Conservation (phyloP, 345 rosid genomes). For the Salix koriyanagi region DNA sequence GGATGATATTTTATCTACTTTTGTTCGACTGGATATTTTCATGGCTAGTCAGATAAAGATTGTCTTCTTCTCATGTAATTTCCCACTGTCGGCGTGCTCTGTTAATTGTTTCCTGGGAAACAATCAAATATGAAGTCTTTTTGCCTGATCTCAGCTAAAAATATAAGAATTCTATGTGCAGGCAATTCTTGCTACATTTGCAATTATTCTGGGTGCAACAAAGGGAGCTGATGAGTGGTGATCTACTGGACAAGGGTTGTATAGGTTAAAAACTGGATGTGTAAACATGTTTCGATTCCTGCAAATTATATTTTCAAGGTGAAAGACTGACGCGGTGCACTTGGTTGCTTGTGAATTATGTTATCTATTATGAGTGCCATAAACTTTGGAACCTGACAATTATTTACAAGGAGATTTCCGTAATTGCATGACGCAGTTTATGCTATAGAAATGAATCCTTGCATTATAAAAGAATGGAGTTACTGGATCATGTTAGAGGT, state of each 20-base stretch:
- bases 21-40: neutral
- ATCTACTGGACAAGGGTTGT: conserved; percentile 4
- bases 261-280: neutral
- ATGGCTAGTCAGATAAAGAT: neutral
- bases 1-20: no score
- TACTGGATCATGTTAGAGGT: neutral
- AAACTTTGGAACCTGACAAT: neutral
- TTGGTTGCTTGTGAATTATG: neutral
- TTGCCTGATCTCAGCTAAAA: neutral
- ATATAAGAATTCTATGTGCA: conserved; percentile 25
- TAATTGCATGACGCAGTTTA: neutral
- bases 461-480: neutral
- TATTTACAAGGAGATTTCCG: neutral
- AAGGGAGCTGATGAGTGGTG: conserved; percentile 52
- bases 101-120: neutral
- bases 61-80: neutral
- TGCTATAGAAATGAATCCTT: neutral
- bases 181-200: conserved; percentile 77
- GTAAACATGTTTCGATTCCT: neutral
- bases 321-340: neutral
- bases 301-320: neutral
- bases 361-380: neutral
- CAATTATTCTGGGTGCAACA: conserved; percentile 61
- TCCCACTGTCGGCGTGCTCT: neutral
- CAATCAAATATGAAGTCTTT: neutral